phyloP scores from a whole-genome alignment of 768 basidiomycete species.

The Boletellus ananas region DNA sequence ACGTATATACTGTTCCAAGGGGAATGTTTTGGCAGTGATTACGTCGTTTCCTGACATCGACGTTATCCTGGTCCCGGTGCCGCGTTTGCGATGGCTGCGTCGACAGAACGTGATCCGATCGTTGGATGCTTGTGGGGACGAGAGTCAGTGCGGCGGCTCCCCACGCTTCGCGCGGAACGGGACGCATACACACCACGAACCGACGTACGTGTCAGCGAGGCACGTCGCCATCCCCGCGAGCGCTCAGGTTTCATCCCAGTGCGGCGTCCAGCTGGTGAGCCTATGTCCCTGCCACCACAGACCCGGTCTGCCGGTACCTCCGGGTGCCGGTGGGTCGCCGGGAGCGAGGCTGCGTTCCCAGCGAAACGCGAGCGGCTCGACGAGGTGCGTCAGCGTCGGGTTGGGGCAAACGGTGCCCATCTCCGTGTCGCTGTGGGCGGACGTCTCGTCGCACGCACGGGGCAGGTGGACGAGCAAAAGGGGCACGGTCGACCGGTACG shows the following conservation, averaged over 20 bases:
- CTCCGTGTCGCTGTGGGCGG: background rate
- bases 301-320: conserved; percentile 32
- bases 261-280: conserved; percentile 20
- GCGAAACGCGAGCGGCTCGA: conserved; percentile 17
- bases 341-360: conserved; percentile 20
- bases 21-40: background rate
- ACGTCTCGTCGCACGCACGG: conserved; percentile 17
- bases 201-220: no score
- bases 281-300: conserved; percentile 38
- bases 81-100: background rate
- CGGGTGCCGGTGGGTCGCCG: background rate
- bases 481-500: conserved; percentile 71
- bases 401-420: conserved; percentile 20
- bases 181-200: no score
- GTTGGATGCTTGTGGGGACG: no score
- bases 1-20: background rate
- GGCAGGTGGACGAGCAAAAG: conserved; percentile 80
- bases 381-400: conserved; percentile 18
- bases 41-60: background rate
- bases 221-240: no score
- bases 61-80: no score
- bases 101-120: no score
- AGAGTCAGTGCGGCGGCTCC: no score
- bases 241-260: background rate
- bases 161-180: no score